These are phyloP conservation scores for Ascochyta koolunga DNA, from an alignment of 2,329 filamentous ascomycete genomes.

Conservation along the genomic window DNA sequence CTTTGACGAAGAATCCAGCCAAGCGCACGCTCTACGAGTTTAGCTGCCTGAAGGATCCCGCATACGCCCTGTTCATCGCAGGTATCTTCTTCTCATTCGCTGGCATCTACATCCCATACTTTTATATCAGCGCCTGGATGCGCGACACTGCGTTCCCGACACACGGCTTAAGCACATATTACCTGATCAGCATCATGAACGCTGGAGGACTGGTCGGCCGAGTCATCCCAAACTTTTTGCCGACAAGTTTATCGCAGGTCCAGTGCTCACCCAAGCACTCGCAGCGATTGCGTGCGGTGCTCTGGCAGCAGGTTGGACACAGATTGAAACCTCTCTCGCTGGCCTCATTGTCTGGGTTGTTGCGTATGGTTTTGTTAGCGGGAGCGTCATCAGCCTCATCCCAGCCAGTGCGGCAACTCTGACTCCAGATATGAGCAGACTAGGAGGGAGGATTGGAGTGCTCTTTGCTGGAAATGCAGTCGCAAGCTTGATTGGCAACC, in stretches of 20 bases:
- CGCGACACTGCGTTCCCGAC: conserved; percentile 13
- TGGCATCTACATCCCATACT: conserved; percentile 22
- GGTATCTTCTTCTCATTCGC: conserved; percentile 25
- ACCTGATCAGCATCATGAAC: conserved; percentile 23
- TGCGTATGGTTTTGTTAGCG: conserved; percentile 25
- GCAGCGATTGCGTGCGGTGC: conserved; percentile 55
- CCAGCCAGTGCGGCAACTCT: conserved; percentile 23
- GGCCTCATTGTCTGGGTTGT: conserved; percentile 21
- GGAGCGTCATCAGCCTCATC: conserved; percentile 25
- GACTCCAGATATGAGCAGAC: conserved; percentile 26
- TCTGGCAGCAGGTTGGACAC: conserved; percentile 49
- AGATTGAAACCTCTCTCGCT: conserved; percentile 17
- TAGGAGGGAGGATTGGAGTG: conserved; percentile 30
- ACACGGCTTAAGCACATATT: conserved; percentile 12
- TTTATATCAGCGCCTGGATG: conserved; percentile 22
- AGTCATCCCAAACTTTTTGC: conserved; percentile 58
- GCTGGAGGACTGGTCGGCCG: conserved; percentile 46
- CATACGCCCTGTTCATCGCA: conserved; percentile 20
- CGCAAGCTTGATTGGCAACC: conserved; percentile 29
- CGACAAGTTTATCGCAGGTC: conserved; percentile 55
- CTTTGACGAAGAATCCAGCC: conserved; percentile 16
- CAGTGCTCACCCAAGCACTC: conserved; percentile 54
- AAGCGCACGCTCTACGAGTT: conserved; percentile 20
- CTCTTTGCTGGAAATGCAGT: conserved; percentile 29
- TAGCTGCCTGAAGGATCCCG: conserved; percentile 11